phyloP scores from a whole-genome alignment of 1,139 yeast genomes.

The Yamadazyma membranifaciens region DNA sequence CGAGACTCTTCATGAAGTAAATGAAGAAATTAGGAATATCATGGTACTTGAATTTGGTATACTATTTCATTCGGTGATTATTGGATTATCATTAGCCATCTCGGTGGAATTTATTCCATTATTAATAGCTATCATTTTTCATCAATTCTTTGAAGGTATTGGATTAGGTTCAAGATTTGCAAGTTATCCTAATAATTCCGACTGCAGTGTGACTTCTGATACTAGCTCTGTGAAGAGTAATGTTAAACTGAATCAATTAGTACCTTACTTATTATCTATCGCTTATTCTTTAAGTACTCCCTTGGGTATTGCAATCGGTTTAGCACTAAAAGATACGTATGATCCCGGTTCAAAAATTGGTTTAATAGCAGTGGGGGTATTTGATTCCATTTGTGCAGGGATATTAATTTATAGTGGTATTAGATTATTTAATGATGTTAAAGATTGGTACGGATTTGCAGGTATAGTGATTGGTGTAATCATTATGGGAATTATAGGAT shows the following conservation, averaged over 20 bases:
- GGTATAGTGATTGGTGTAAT: too few relatives aligned
- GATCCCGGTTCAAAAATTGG: conserved; percentile 34
- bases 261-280: conserved; percentile 36
- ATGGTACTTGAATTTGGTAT: conserved; percentile 40
- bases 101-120: conserved; percentile 30
- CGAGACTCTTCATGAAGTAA: too few relatives aligned
- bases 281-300: conserved; percentile 37
- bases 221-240: too few relatives aligned
- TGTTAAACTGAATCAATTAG: conserved; percentile 10
- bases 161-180: conserved; percentile 42
- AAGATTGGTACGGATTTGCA: too few relatives aligned
- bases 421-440: too few relatives aligned
- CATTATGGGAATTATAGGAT: too few relatives aligned
- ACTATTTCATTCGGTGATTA: conserved; percentile 40
- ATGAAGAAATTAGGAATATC: conserved; percentile 13
- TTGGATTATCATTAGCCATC: conserved; percentile 40
- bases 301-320: conserved; percentile 34
- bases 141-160: conserved; percentile 41
- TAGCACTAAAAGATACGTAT: conserved; percentile 34
- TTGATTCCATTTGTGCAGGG: conserved; percentile 41
- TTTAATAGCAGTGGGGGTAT: conserved; percentile 34
- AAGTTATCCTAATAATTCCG: too few relatives aligned
- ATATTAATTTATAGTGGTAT: conserved; percentile 34
- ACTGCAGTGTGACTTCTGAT: too few relatives aligned
- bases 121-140: conserved; percentile 36